Conservation (phyloP, 805 yeast species). For the Kodamaea jinghongensis region DNA sequence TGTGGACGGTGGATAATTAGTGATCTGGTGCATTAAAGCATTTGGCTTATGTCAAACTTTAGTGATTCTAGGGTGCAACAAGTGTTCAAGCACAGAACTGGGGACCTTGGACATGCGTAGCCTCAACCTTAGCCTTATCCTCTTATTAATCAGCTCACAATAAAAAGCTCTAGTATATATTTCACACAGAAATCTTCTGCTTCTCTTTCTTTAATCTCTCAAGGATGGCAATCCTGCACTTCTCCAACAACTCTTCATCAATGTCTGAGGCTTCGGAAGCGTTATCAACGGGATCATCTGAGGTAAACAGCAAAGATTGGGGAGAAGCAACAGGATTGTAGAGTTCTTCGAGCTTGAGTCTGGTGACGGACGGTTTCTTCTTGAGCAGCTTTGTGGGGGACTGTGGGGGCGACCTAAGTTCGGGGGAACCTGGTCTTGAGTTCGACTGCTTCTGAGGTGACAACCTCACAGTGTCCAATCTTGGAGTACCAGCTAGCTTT, state of each 20-base stretch:
- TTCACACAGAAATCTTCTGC: constrained; percentile 1
- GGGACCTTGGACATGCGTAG: too few species aligned
- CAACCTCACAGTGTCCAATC: constrained; percentile 5
- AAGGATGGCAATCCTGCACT: constrained; percentile 27
- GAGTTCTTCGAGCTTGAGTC: constrained; percentile 20
- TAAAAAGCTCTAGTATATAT: background rate
- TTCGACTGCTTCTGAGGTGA: constrained; percentile 7
- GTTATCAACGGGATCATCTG: too few species aligned
- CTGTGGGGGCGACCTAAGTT: background rate
- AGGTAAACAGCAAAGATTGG: background rate
- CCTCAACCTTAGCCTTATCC: too few species aligned
- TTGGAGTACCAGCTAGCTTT: constrained; percentile 3
- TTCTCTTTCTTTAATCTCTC: constrained; percentile 20
- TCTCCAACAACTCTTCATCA: constrained; percentile 14
- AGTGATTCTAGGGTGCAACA: background rate
- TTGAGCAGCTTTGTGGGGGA: constrained; percentile 5
- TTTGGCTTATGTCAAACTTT: background rate
- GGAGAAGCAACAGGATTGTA: constrained; percentile 19
- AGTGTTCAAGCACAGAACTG: too few species aligned
- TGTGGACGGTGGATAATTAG: too few species aligned
- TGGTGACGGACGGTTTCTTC: constrained; percentile 24
- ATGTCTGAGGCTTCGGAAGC: background rate
- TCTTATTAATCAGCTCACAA: too few species aligned
- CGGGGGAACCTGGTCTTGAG: constrained; percentile 13
- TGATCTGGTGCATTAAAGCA: too few species aligned